Base-by-base conservation (phyloP, 495 filamentous ascomycete genomes). In the Astrothelium subdiscretum region DNA sequence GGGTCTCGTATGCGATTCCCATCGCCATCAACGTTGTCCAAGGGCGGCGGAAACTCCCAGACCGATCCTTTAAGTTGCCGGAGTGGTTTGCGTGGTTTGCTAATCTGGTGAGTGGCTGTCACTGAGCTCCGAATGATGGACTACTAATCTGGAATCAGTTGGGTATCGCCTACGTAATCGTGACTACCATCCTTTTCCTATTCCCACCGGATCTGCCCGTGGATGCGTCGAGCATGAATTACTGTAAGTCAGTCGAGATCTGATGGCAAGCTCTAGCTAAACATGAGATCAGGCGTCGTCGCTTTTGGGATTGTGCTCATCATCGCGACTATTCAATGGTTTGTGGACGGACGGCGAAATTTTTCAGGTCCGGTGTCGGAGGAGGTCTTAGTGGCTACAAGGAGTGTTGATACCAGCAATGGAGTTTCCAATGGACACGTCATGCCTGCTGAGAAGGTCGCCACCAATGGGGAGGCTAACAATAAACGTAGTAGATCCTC, bases 111-210 rank as follows among this genome's bases (percentile, higher is more conserved):
- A 54, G 48, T 15, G 0, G 8, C 20, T 24, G 5, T 54, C 48
- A 0, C 29, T 24, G 6, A 54, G 26, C 10, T 1, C 15, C 4
- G 48, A 29, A 29, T 29, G 20, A 29, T 54, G n/a, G 18, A 48
- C n/a, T 82, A 65, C 62, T 62, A 31, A 63, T 27, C 4, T 13
- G 11, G 8, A 29, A 1, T 48, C 35, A 84, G 83, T 71, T 91
- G 57, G 85, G 88, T 2, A 72, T 90, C 32, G 73, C 68, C 0
- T 91, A 88, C 68, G 81, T 86, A 26, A 70, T 80, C 26, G 70
- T 89, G 5, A 90, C 86, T 0, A 90, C 86, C 0, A 82, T 90
- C 8, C 76, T 92, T 0, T 92, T 91, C 70, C 78, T 90, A 18
- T 88, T 92, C 72, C 88, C 88, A 3, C 87, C 88, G 0, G 77